Conservation (phyloP, 2,329 filamentous ascomycete species). For the Endothia cerciana region DNA sequence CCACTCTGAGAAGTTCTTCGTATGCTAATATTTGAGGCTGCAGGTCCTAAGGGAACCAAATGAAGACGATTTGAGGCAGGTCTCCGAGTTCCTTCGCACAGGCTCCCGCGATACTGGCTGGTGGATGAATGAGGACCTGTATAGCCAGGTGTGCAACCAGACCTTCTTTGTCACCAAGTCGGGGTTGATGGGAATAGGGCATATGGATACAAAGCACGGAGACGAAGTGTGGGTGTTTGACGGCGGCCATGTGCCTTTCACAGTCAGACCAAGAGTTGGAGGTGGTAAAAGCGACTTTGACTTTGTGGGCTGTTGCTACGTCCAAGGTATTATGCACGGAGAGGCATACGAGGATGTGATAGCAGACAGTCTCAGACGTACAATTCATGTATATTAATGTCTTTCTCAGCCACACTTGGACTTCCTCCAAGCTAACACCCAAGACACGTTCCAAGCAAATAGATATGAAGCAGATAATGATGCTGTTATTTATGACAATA, state of each 20-base stretch:
- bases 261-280: background rate
- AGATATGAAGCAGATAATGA: too few relatives aligned
- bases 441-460: too few relatives aligned
- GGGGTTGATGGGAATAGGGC: conserved; percentile 11
- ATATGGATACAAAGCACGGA: background rate
- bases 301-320: conserved; percentile 2
- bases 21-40: background rate
- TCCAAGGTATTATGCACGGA: background rate
- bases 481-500: too few relatives aligned
- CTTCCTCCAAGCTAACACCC: too few relatives aligned
- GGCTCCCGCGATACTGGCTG: background rate
- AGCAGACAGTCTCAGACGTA: background rate
- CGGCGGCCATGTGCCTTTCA: background rate
- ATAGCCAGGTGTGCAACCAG: conserved; percentile 4
- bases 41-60: background rate
- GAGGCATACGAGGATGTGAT: background rate
- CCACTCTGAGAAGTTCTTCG: too few relatives aligned
- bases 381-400: background rate
- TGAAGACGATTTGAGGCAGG: background rate
- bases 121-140: background rate
- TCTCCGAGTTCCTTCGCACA: conserved; percentile 5
- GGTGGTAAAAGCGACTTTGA: background rate
- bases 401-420: too few relatives aligned
- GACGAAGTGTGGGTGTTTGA: conserved; percentile 14
- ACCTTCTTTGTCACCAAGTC: conserved; percentile 5